Evolutionary conservation across 306 rosid genomes (phyloP), one percentile per base, ranked within the genome.

Genomic region (Malus orientalis): DNA sequence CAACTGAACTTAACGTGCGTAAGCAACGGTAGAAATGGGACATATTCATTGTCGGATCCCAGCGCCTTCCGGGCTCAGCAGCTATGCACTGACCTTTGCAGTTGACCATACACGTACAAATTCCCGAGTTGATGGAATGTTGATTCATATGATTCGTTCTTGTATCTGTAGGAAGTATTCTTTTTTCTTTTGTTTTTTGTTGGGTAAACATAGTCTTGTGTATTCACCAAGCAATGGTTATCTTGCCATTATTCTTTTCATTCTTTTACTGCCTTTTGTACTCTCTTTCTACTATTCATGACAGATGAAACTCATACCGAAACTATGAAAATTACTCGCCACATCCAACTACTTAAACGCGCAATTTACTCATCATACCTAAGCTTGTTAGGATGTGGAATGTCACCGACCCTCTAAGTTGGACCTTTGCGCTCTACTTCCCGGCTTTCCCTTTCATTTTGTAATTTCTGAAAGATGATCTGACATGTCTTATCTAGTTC

Each of bases 1-100:
- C 87, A 87, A 72, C 82, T 92, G 74, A 90, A 87, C 85, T 62
- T 88, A 71, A 92, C 93, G 55, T 90, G 96, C 69, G 7, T 82
- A 79, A 77, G 89, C 85, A 88, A 78, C 53, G 93, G 92, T 51
- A 90, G 77, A 86, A 90, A 81, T 70, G 49, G 27, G 45, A 54
- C 71, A 10, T 85, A 36, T 71, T 67, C 84, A 27, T 80, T 88
- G 75, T 44, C 73, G 19, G 65, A 78, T 63, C 55, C 22, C 57
- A 80, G 80, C 78, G 54, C 88, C 42, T 72, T 79, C 23, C 67
- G 62, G 29, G 68, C 78, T 70, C 86, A 77, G 82, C 87, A 81
- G 70, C 83, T 87, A 33, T 92, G 93, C 75, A 53, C 80, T 42
- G 81, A 51, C 67, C 88, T 88, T 58, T 92, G 97, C 86, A 73